These are phyloP conservation scores for Cymodocea nodosa DNA, from an alignment of 116 monocot species.

Conservation along the genomic window DNA sequence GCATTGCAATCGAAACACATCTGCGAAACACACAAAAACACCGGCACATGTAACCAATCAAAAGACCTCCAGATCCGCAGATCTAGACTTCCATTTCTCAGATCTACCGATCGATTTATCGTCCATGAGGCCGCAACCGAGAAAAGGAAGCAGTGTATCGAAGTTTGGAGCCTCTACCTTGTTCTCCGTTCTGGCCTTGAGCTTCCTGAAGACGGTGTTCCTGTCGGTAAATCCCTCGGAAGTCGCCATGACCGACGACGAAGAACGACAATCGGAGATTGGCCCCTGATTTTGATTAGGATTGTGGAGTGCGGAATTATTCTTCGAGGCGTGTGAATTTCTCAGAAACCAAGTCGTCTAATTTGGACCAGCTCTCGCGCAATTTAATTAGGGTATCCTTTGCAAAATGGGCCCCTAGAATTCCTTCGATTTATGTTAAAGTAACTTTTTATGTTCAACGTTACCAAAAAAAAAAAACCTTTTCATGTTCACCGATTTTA, in stretches of 20 bases:
- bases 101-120: not conserved
- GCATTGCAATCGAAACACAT: slow-evolving; percentile 85
- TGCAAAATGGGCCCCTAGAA: too few relatives aligned
- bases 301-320: too few relatives aligned
- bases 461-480: too few relatives aligned
- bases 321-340: too few relatives aligned
- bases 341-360: too few relatives aligned
- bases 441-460: too few relatives aligned
- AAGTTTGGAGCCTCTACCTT: slow-evolving; percentile 23
- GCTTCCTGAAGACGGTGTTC: slow-evolving; percentile 63
- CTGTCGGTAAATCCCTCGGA: slow-evolving; percentile 47
- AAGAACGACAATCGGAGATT: not conserved
- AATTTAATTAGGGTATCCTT: too few relatives aligned
- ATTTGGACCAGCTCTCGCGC: too few relatives aligned
- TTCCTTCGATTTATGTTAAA: too few relatives aligned
- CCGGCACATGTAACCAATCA: not conserved
- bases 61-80: slow-evolving; percentile 1
- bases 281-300: too few relatives aligned
- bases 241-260: slow-evolving; percentile 21
- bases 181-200: slow-evolving; percentile 67
- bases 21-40: slow-evolving; percentile 9
- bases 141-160: too few relatives aligned
- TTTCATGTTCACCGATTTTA: too few relatives aligned
- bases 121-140: not conserved
- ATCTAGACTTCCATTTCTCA: slow-evolving; percentile 15